Conservation (phyloP, 768 basidiomycete genomes). For the Scleroderma citrinum region DNA sequence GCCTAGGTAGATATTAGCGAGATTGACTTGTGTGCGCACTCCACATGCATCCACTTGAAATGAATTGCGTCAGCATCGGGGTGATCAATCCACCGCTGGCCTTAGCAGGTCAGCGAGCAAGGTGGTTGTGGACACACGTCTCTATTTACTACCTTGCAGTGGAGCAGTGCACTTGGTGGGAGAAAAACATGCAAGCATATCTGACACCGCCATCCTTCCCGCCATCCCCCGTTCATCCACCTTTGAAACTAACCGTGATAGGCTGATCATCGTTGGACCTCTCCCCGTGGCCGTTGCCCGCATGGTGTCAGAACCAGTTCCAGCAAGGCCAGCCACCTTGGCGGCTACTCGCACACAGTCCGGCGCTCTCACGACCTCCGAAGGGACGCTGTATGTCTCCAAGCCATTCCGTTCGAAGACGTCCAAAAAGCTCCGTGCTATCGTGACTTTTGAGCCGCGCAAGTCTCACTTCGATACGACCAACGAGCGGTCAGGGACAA, state of each 20-base stretch:
- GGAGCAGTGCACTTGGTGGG: no score
- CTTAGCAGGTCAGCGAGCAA: no score
- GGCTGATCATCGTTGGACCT: no score
- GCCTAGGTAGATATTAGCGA: conserved; percentile 41
- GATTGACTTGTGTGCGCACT: conserved; percentile 12
- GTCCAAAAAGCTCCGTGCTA: conserved; percentile 73
- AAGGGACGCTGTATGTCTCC: conserved; percentile 68
- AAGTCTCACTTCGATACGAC: conserved; percentile 79
- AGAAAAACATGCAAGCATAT: no score
- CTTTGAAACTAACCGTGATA: no score
- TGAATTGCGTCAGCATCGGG: conserved; percentile 22
- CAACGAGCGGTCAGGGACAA: conserved; percentile 65
- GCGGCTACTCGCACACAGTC: conserved; percentile 8
- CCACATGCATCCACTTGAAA: conserved; percentile 74
- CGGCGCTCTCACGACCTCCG: conserved; percentile 42
- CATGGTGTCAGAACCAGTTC: no score
- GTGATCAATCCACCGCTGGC: background rate
- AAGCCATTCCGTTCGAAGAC: conserved; percentile 68
- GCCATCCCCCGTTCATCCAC: no score
- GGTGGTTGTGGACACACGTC: no score
- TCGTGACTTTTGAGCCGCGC: conserved; percentile 83
- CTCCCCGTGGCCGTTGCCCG: background rate
- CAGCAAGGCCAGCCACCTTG: background rate
- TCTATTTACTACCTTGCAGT: no score
- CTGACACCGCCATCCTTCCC: no score